Base-by-base conservation (phyloP, 129 eudicot genomes). In the Flaveria robusta region DNA sequence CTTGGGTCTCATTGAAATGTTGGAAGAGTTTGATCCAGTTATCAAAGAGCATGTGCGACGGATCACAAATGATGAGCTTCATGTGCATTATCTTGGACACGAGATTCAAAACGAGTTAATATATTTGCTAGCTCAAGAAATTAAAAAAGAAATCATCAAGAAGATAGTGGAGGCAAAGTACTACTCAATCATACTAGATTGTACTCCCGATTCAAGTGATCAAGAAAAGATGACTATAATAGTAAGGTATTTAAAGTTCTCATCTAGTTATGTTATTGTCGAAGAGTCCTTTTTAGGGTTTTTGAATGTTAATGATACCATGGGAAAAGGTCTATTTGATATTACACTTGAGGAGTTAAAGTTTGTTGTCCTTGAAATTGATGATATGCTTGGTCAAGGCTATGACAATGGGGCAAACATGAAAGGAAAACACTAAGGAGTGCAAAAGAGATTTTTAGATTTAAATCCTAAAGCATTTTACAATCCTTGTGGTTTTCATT, bases 271-370 rank as follows among this genome's bases (percentile, higher is more conserved):
- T 15, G 12, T 64, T 29, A 29, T 1, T 4, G 9, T 64, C 15
- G 69, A 64, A 7, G 46, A 64, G 12, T 62, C n/a, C 4, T 62
- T 62, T 62, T 11, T 62, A 62, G 67, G 67, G 0, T 62, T 62
- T 26, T 12, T 62, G 2, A 37, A 62, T 2, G 42, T 62, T 7
- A 62, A 62, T 62, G 67, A 62, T 62, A 62, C 67, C 26, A 62
- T 41, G 0, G 37, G 67, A 0, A 8, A 60, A 62, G 16, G 67
- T 0, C 41, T 62, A 7, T 62, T 62, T 62, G 41, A 62, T 62
- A 15, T 62, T 27, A 9, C 19, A n/a, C 63, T 16, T n/a, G 19
- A 2, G 18, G 27, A 55, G 6, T 19, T 55, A 9, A 19, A 55
- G 4, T 62, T 12, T 10, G 18, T 62, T 62, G 39, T 5, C 11